Conservation (phyloP, 805 yeast genomes). For the Myxozyma melibiosi region DNA sequence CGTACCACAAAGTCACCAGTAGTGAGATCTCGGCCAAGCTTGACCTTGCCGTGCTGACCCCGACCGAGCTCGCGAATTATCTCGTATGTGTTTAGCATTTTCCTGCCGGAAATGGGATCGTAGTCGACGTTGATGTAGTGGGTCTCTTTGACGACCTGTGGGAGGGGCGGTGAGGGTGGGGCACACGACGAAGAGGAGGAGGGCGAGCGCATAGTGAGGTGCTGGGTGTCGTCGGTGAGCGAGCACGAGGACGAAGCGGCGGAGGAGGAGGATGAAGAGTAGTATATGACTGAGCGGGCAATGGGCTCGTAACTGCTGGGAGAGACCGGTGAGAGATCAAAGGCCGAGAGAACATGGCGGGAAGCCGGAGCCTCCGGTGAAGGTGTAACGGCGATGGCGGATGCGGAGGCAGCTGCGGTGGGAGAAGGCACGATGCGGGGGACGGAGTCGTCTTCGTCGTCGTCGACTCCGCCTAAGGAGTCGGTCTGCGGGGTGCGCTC, state of each 20-base stretch:
- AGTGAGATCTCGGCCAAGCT: conserved; percentile 77
- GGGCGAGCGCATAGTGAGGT: conserved; percentile 22
- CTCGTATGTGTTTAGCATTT: conserved; percentile 86
- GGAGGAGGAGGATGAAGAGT: conserved; percentile 19
- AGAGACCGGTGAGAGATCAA: neutral
- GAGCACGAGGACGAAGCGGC: conserved; percentile 10
- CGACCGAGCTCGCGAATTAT: conserved; percentile 83
- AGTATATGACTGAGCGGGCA: conserved; percentile 19
- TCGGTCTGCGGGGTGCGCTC: neutral
- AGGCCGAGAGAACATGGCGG: neutral
- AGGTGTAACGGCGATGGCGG: neutral
- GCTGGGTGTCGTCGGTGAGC: conserved; percentile 5
- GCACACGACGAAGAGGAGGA: conserved; percentile 23
- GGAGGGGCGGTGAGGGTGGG: conserved; percentile 8
- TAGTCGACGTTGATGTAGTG: conserved; percentile 76
- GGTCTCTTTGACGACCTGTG: conserved; percentile 72
- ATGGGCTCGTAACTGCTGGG: conserved; percentile 1
- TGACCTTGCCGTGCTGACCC: conserved; percentile 99
- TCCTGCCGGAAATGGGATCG: conserved; percentile 81
- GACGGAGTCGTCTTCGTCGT: neutral
- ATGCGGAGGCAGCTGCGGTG: neutral
- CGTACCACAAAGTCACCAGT: conserved; percentile 42
- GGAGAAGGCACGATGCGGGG: neutral
- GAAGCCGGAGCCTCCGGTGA: conserved; percentile 1
- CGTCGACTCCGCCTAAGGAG: too few species aligned